Percentiles rank a stretch among this genome's conserved stretches.
These are phyloP conservation scores for Cyberlindnera samutprakarnensis DNA, from an alignment of 805 yeast species.

Conservation along the genomic window DNA sequence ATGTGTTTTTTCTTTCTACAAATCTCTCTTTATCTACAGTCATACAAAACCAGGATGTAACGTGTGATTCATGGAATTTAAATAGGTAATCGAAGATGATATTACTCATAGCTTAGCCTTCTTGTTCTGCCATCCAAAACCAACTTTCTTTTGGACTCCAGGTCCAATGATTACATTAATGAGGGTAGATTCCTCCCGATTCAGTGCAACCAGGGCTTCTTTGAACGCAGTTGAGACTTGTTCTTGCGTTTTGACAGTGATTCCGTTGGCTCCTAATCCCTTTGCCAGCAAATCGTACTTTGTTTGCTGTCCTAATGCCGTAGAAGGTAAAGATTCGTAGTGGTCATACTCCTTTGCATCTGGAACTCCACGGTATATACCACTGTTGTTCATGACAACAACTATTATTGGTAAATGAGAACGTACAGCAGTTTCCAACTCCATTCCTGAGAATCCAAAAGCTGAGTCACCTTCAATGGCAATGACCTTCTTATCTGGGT, in stretches of 20 bases:
- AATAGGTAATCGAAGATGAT: too few relatives aligned
- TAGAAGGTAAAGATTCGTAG: constrained; percentile 38
- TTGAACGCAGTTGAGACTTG: constrained; percentile 31
- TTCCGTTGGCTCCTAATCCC: constrained; percentile 52
- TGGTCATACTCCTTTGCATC: constrained; percentile 24
- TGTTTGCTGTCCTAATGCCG: constrained; percentile 50
- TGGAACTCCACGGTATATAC: constrained; percentile 59
- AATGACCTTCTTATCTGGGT: constrained; percentile 38
- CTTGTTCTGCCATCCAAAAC: constrained; percentile 66
- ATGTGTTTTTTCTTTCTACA: neutral
- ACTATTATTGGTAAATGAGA: constrained; percentile 44
- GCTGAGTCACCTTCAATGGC: constrained; percentile 75
- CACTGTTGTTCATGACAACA: constrained; percentile 66
- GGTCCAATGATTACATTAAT: constrained; percentile 58
- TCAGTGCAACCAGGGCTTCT: constrained; percentile 27
- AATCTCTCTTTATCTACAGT: neutral
- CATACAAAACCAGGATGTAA: too few relatives aligned
- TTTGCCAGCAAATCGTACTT: constrained; percentile 49
- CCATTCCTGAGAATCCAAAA: constrained; percentile 68
- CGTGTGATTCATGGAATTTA: too few relatives aligned
- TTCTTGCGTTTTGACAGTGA: constrained; percentile 31
- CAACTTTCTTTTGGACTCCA: constrained; percentile 45
- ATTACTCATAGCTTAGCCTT: constrained; percentile 19
- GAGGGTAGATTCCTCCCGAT: constrained; percentile 32
- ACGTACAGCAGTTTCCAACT: constrained; percentile 62